Base-by-base conservation (phyloP, 768 basidiomycete species). In the Pleurotus pulmonarius region DNA sequence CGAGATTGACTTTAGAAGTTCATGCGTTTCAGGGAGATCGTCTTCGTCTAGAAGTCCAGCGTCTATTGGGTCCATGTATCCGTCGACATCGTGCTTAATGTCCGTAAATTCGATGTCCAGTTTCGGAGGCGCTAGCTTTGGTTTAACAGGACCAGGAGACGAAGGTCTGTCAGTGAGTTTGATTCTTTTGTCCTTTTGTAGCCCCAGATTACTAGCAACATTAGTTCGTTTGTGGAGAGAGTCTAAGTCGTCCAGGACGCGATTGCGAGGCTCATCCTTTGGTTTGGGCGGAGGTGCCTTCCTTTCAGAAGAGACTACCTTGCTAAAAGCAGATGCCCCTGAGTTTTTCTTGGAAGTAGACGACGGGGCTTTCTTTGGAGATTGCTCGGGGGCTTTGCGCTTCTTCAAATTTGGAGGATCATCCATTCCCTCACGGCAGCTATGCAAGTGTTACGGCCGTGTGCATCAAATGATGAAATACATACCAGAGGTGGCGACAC, bases 401-500 rank as follows among this genome's bases (percentile, higher is more conserved):
- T 41, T 64, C 59, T 69, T 72, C 51, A 64, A 54, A 22, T 58
- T 55, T 52, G 48, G 75, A 60, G 85, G 84, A 51, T 80, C 83
- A 12, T 67, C 60, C 11, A 87, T 62, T 1, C 91, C 91, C 20
- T 92, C 86, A 38, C 84, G 80, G 62, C 91, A 92, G 65, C 91
- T 94, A 60, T n/a, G 41, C 24, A n/a, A 13, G 48, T 34, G 56
- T 65, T 61, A 39, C 53, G 52, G 39, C 2, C 7, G 44, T 16
- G 20, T 15, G 25, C 22, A 46, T 43, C 40, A 60, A 60, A 12
- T 51, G 25, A 12, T 40, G 45, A 18, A 58, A 11, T 41, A 25
- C 74, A 60, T 60, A 90, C 92, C 92, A 93, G 37, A 85, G 66
- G 72, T 94, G 92, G 22, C 86, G 81, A 65, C 92, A 94, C 43